Percentiles rank a stretch among this genome's conserved stretches.
These are phyloP conservation scores for Extremus antarcticus DNA, from an alignment of 495 filamentous ascomycete genomes.

Conservation along the genomic window DNA sequence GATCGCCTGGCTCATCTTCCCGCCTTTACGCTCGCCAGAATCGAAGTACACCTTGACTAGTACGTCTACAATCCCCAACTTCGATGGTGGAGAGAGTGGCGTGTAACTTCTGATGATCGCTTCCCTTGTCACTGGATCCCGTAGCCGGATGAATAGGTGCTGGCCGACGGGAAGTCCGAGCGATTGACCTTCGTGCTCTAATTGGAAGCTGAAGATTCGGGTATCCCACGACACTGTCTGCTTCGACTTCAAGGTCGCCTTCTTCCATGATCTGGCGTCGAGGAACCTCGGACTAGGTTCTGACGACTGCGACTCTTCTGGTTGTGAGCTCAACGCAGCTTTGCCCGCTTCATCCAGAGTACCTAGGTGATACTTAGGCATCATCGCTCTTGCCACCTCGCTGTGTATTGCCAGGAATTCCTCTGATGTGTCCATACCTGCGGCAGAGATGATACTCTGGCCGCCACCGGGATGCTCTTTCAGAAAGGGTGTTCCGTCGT, in stretches of 20 bases:
- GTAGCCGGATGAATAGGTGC: conserved; percentile 77
- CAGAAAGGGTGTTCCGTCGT: conserved; percentile 76
- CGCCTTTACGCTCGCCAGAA: conserved; percentile 47
- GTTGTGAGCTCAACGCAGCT: conserved; percentile 34
- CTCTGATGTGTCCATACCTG: conserved; percentile 77
- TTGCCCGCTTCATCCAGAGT: conserved; percentile 52
- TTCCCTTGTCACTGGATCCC: conserved; percentile 55
- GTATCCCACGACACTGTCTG: conserved; percentile 67
- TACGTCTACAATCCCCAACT: conserved; percentile 56
- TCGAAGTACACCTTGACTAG: conserved; percentile 82
- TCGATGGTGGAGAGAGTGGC: conserved; percentile 57
- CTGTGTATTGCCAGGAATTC: conserved; percentile 92
- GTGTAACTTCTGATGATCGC: conserved; percentile 82
- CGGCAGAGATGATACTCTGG: conserved; percentile 73
- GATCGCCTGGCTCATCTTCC: conserved; percentile 76
- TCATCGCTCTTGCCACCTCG: conserved; percentile 90
- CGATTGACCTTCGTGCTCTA: conserved; percentile 59
- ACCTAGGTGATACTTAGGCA: conserved; percentile 80
- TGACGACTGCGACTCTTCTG: background rate
- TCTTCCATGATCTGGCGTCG: conserved; percentile 26
- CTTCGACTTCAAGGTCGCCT: conserved; percentile 34
- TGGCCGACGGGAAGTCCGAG: conserved; percentile 80
- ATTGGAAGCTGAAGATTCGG: conserved; percentile 67
- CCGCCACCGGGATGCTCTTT: conserved; percentile 84
- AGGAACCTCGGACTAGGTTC: no score